These are phyloP conservation scores for Apocynum venetum DNA, from an alignment of 257 asterid genomes.

Conservation along the genomic window DNA sequence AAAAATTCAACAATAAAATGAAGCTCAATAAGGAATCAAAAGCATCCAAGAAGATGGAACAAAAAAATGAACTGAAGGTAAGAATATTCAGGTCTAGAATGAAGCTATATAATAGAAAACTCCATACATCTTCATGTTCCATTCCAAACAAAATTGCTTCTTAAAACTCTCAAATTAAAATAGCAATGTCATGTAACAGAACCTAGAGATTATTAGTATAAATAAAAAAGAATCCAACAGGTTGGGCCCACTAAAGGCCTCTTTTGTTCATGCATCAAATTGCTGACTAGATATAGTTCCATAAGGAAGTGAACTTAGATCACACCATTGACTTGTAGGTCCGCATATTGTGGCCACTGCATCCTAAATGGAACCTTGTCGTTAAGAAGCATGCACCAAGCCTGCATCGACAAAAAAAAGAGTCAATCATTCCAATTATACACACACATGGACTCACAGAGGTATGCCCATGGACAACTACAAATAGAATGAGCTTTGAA, in stretches of 20 bases:
- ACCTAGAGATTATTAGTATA: not conserved
- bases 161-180: too few species aligned
- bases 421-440: not conserved
- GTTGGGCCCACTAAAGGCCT: not conserved
- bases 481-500: not conserved
- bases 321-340: constrained; percentile 91
- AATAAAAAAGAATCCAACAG: not conserved
- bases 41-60: not conserved
- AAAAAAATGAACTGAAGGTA: too few species aligned
- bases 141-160: not conserved
- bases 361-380: constrained; percentile 91
- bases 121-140: not conserved
- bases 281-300: constrained; percentile 13
- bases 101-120: not conserved
- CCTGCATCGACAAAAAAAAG: constrained; percentile 41
- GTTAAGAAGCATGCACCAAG: constrained; percentile 94
- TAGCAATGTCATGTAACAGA: not conserved
- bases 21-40: not conserved
- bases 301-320: constrained; percentile 6
- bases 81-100: not conserved
- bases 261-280: not conserved
- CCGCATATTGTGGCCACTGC: constrained; percentile 98
- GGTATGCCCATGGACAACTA: not conserved
- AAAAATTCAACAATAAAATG: not conserved
- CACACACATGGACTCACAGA: not conserved